A percentile compares a stretch with the other conserved stretches of the same genome.
phyloP scores from a whole-genome alignment of 129 eudicot genomes.

The Glebionis coronaria region DNA sequence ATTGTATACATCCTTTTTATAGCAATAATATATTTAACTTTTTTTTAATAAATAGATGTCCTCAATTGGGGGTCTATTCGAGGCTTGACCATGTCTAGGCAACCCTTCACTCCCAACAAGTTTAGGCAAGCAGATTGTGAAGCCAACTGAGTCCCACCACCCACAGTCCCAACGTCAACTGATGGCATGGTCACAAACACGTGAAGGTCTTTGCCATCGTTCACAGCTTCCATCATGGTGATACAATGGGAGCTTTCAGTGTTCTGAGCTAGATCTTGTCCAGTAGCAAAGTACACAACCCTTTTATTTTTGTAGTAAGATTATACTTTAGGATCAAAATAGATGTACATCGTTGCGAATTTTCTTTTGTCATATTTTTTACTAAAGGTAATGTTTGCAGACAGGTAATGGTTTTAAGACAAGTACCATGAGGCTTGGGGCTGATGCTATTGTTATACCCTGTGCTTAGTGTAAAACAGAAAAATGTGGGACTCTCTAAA shows the following conservation, averaged over 20 bases:
- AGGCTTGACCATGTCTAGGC: too few relatives aligned
- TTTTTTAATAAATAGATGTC: constrained; percentile 56
- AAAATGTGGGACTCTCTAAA: too few relatives aligned
- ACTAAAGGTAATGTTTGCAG: too few relatives aligned
- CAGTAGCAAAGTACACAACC: constrained; percentile 62
- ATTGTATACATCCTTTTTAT: neutral
- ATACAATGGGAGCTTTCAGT: constrained; percentile 71
- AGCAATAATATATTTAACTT: constrained; percentile 16
- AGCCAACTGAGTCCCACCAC: constrained; percentile 74
- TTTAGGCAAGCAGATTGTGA: constrained; percentile 77
- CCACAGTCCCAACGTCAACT: constrained; percentile 77
- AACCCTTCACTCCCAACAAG: constrained; percentile 72
- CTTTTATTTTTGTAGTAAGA: too few relatives aligned
- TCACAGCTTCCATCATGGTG: too few relatives aligned
- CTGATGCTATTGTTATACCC: too few relatives aligned
- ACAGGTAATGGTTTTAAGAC: too few relatives aligned
- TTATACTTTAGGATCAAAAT: too few relatives aligned
- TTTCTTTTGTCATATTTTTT: too few relatives aligned
- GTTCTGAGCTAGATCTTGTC: constrained; percentile 78
- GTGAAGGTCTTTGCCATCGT: constrained; percentile 65
- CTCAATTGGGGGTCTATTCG: constrained; percentile 72
- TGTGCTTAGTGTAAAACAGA: too few relatives aligned
- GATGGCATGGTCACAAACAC: constrained; percentile 78
- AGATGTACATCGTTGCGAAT: too few relatives aligned
- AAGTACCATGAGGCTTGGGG: too few relatives aligned